These are phyloP conservation scores for Perkinsus olseni DNA, from an alignment of 169 alveolate genomes.

Conservation along the genomic window DNA sequence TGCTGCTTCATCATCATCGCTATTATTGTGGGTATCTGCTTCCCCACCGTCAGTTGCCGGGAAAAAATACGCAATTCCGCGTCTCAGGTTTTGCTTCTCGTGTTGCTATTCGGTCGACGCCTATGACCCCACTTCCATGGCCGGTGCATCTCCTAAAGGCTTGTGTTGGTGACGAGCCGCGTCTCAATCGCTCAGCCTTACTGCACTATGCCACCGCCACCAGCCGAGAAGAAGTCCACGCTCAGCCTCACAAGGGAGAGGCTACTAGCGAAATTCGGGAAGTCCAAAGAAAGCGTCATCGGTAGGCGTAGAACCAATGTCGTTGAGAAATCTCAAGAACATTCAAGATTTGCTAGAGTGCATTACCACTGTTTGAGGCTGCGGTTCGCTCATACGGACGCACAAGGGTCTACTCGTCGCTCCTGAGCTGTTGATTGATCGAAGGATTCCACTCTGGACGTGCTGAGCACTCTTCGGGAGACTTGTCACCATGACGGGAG, in stretches of 20 bases:
- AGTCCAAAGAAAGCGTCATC: not conserved
- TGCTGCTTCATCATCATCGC: not conserved
- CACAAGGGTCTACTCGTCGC: too few species aligned
- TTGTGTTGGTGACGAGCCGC: too few species aligned
- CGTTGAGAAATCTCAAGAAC: not conserved
- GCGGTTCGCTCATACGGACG: too few species aligned
- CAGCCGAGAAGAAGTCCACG: not conserved
- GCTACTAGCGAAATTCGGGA: not conserved
- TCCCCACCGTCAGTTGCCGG: not conserved
- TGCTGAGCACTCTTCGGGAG: too few species aligned
- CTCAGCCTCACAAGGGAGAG: not conserved
- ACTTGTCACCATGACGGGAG: too few species aligned
- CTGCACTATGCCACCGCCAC: too few species aligned
- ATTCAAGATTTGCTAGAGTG: not conserved
- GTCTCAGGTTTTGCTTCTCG: not conserved
- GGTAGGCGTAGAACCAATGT: not conserved
- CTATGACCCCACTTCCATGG: too few species aligned
- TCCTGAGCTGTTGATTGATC: too few species aligned
- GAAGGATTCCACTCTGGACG: too few species aligned
- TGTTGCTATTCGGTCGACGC: not conserved
- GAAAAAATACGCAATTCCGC: not conserved
- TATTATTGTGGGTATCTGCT: not conserved
- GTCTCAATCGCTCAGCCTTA: too few species aligned
- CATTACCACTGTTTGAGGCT: too few species aligned
- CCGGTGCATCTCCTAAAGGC: too few species aligned